These are phyloP conservation scores for Trametes versicolor DNA, from an alignment of 1,284 basidiomycete species.

Conservation along the genomic window DNA sequence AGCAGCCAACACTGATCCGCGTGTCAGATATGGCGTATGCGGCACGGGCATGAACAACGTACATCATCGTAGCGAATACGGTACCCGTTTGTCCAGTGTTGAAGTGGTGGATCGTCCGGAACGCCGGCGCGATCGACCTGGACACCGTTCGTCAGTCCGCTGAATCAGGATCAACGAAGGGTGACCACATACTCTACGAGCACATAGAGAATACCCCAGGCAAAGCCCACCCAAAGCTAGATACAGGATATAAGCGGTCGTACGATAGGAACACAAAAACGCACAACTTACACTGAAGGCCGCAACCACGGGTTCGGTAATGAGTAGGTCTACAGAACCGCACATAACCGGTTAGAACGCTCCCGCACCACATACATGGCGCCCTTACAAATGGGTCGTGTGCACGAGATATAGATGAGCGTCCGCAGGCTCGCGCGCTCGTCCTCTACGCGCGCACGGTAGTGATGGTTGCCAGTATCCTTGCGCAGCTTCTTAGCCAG, in stretches of 20 bases:
- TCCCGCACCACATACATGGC: background rate
- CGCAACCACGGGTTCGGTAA: conserved; percentile 81
- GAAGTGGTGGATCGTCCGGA: conserved; percentile 71
- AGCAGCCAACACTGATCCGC: conserved; percentile 62
- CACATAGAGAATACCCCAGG: conserved; percentile 82
- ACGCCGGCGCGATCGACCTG: conserved; percentile 72
- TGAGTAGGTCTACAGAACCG: conserved; percentile 58
- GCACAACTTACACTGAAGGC: conserved; percentile 66
- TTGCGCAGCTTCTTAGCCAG: conserved; percentile 69
- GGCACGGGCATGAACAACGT: conserved; percentile 33
- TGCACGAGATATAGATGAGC: conserved; percentile 73
- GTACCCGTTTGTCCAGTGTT: conserved; percentile 70
- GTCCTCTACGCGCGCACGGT: conserved; percentile 72
- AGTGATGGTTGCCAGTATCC: conserved; percentile 65
- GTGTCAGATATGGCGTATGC: background rate
- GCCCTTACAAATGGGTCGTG: conserved; percentile 70
- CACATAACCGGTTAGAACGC: conserved; percentile 36
- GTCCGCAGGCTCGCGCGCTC: conserved; percentile 63
- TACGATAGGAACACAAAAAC: background rate
- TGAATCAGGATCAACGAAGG: background rate
- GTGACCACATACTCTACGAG: conserved; percentile 62
- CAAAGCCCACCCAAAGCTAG: conserved; percentile 79
- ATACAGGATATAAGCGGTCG: conserved; percentile 16
- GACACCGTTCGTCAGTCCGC: background rate
- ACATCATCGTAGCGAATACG: conserved; percentile 70